Base-by-base conservation (phyloP, 1,139 yeast species). In the Yamadazyma jaroonii region DNA sequence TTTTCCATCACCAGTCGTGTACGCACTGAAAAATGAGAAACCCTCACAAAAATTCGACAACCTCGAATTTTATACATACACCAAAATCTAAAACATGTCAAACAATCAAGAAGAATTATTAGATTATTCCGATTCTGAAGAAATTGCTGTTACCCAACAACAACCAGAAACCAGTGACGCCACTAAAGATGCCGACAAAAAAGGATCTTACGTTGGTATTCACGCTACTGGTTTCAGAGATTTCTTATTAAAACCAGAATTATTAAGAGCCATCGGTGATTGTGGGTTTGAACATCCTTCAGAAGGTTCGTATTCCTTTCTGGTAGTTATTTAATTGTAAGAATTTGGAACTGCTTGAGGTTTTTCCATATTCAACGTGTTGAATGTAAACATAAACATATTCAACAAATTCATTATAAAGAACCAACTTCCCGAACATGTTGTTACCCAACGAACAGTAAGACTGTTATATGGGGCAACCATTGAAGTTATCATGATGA, bases 211-310 rank as follows among this genome's bases (percentile, higher is more conserved):
- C 57, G 97, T 90, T 45, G 97, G 97, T 60, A 87, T 89, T 57
- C 97, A 92, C 67, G 92, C 97, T 50, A 90, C 97, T 47, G 97
- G 97, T 63, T 92, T 92, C 81, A 88, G 95, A 71, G 98, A 92
- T 69, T 92, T 92, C 69, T 74, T 92, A 59, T 78, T 92, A 65
- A 92, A 92, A 73, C 97, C 97, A 21, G 98, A 92, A 68, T 77
- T 92, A 54, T 77, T 92, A 56, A 84, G 98, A 70, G 98, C 98
- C 49, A 92, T 92, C 61, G 95, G 92, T 53, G 98, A 92, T 69
- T 89, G 97, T 75, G 98, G 98, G 76, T 92, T 92, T 62, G 98
- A 92, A 74, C 98, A 92, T 74, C 98, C 98, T 51, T 89, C 97
- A 48, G 98, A 92, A 83, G 95, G 92, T 84, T 70, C 78, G 90